These are phyloP conservation scores for Bathelium albidoporum DNA, from an alignment of 495 filamentous ascomycete species.

Conservation along the genomic window DNA sequence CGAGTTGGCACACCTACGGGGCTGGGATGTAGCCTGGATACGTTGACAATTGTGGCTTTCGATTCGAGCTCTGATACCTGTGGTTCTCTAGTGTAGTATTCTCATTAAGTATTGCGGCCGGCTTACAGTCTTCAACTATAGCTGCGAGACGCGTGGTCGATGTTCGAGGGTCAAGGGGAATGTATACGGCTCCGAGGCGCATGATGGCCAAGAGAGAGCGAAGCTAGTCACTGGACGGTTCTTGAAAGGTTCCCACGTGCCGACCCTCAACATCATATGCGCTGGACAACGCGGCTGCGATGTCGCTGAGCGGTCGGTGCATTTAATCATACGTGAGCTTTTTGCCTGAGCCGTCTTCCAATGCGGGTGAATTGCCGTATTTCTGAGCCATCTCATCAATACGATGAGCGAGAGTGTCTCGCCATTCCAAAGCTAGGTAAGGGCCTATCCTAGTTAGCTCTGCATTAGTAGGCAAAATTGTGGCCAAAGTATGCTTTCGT, in stretches of 20 bases:
- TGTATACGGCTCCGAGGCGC: background rate
- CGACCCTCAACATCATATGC: background rate
- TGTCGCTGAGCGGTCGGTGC: background rate
- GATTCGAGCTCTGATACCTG: background rate
- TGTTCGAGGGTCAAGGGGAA: background rate
- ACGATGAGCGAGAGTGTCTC: background rate
- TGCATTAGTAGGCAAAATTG: too few species aligned
- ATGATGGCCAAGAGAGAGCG: background rate
- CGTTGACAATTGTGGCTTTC: background rate
- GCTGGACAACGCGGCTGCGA: background rate
- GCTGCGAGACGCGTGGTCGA: background rate
- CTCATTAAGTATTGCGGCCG: background rate
- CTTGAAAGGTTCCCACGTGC: background rate
- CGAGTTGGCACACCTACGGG: background rate
- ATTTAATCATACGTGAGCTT: background rate
- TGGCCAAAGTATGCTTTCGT: too few species aligned
- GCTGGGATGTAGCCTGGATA: background rate
- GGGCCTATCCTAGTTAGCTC: background rate
- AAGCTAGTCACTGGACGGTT: background rate
- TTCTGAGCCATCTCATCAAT: background rate
- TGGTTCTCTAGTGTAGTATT: background rate
- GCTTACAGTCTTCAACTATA: background rate
- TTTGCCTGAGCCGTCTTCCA: background rate
- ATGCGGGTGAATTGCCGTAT: background rate
- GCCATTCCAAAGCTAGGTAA: background rate